Evolutionary conservation across 768 basidiomycete species (phyloP), one percentile per base, ranked within the genome.

Genomic region (Megacollybia marginata): DNA sequence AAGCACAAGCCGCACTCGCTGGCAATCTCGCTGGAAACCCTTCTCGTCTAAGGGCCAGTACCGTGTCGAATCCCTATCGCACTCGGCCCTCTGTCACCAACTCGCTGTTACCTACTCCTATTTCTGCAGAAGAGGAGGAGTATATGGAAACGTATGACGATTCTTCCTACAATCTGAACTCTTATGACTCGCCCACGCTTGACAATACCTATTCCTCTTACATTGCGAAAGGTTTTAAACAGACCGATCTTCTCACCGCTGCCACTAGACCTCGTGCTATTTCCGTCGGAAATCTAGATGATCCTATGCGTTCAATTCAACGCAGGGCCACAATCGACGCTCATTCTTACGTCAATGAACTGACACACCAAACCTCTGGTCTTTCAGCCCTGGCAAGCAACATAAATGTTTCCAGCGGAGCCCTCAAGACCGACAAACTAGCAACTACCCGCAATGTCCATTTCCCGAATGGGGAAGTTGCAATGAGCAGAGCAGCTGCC

Each of bases 21-120:
- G 85, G 85, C 46, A 89, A 88, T 59, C 70, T 92, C 42, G 82
- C 80, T 48, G 62, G 63, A 44, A 83, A 85, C 56, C 88, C 87
- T 15, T 81, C 88, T 47, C 80, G 93, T 53, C 69, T 83, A 63
- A 83, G 93, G 9, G 92, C 93, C 13, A 93, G 79, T 60, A 97
- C 93, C 1, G 92, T 97, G 13, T 95, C 93, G 11, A 87, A 90
- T 62, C 89, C 92, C n/a, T 93, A 92, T 65, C 81, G 89, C 53
- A 70, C 74, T 48, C 74, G 85, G 54, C 71, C 85, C 50, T 73
- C 80, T 44, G 72, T 71, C 15, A 66, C 74, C n/a, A 70, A 72
- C 38, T 83, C 85, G 4, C 70, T 88, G 52, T 68, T 89, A 36
- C 64, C 80, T 13, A 80, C 84, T 2, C 78, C 84, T 2, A 72